Percentiles rank a stretch among this genome's conserved stretches.
Conservation (phyloP, 2,329 filamentous ascomycete species). For the Ceratocystis harringtonii region DNA sequence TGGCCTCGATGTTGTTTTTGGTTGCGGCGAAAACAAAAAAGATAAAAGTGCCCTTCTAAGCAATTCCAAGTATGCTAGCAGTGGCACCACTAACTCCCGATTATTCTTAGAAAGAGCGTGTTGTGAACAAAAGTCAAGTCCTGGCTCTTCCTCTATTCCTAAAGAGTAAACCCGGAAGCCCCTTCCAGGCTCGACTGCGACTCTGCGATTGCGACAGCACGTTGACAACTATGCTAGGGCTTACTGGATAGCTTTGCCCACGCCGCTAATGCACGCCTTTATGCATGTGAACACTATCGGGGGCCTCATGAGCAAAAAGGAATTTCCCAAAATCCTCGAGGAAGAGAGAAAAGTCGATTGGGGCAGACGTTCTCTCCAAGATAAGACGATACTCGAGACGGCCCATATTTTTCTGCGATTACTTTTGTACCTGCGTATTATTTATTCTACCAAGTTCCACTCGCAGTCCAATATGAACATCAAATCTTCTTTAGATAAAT, state of each 20-base stretch:
- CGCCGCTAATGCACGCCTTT: constrained; percentile 2
- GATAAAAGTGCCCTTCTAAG: neutral
- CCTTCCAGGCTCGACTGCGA: neutral
- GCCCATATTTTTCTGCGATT: neutral
- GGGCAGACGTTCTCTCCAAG: neutral
- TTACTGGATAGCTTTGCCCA: neutral
- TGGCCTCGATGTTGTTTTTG: neutral
- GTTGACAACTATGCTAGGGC: neutral
- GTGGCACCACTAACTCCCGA: constrained; percentile 1
- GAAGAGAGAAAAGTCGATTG: neutral
- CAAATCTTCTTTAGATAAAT: neutral
- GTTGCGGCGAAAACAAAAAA: neutral
- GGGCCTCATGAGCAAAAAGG: neutral
- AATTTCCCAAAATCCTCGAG: neutral
- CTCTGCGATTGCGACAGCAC: neutral
- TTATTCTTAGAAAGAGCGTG: constrained; percentile 1
- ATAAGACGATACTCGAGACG: neutral
- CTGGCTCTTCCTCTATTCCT: neutral
- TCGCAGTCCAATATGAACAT: neutral
- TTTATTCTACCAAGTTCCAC: neutral
- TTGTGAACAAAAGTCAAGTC: neutral
- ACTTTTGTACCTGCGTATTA: neutral
- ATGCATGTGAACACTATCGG: neutral
- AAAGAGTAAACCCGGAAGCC: neutral
- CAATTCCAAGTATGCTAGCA: neutral